Evolutionary conservation across 345 rosid genomes (phyloP).

Genomic region (Melaleuca alternifolia): DNA sequence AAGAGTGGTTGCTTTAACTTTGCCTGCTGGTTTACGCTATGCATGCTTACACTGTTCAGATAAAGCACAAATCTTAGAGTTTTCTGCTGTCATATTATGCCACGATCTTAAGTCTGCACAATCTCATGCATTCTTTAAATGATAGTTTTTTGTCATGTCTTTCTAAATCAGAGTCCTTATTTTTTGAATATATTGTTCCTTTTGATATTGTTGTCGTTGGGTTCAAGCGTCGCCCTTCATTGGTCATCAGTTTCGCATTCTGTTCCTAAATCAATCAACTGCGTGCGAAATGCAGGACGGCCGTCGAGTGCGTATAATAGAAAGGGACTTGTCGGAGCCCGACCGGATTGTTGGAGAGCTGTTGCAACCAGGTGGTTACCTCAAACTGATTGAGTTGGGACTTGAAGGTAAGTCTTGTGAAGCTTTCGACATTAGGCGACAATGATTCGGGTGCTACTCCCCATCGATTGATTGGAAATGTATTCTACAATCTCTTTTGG

Average conservation of each 20-base stretch:
- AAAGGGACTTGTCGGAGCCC: background rate
- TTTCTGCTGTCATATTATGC: background rate
- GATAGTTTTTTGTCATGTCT: background rate
- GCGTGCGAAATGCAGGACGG: background rate
- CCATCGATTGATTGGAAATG: background rate
- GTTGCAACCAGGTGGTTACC: constrained; percentile 14
- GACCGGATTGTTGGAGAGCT: constrained; percentile 8
- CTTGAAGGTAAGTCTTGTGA: constrained; percentile 3
- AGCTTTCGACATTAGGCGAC: background rate
- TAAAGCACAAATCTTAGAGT: background rate
- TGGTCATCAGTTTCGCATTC: background rate
- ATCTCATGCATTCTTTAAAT: background rate
- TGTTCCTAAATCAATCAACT: background rate
- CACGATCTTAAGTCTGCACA: background rate
- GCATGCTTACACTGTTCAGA: background rate
- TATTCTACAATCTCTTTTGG: background rate
- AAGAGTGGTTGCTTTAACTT: background rate
- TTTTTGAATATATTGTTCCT: background rate
- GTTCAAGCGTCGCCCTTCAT: background rate
- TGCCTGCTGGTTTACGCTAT: background rate
- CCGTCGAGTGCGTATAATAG: background rate
- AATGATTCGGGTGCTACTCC: background rate
- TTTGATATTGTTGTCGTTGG: background rate
- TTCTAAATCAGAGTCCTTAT: background rate
- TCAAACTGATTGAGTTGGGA: constrained; percentile 15